Evolutionary conservation across 1,139 yeast genomes (phyloP).

Genomic region (Kodamaea ohmeri): DNA sequence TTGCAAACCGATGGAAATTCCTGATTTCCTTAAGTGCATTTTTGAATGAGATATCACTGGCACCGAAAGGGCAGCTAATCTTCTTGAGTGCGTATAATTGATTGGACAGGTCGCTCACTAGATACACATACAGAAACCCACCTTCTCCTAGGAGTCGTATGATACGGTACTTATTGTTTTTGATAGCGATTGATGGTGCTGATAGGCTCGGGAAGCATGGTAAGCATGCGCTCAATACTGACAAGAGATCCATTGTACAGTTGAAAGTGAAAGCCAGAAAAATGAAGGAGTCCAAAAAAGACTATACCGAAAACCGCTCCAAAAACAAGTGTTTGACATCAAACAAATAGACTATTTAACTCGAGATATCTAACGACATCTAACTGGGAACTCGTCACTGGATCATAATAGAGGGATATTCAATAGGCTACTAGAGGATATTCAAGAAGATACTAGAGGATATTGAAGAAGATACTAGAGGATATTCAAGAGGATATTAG

Average conservation of each 20-base stretch:
- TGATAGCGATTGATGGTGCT: conserved; percentile 50
- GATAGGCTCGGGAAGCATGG: conserved; percentile 44
- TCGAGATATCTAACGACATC: too few species aligned
- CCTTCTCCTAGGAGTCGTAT: conserved; percentile 80
- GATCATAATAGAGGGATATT: too few species aligned
- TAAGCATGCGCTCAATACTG: conserved; percentile 31
- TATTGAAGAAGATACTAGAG: too few species aligned
- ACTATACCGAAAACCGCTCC: not conserved
- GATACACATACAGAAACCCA: conserved; percentile 85
- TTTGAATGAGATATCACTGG: conserved; percentile 56
- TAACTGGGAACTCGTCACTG: too few species aligned
- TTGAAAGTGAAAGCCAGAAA: not conserved
- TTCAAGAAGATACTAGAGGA: too few species aligned
- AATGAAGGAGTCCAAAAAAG: not conserved
- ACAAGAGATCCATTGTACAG: conserved; percentile 11
- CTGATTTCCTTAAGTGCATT: conserved; percentile 75
- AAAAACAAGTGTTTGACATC: too few species aligned
- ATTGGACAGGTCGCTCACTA: conserved; percentile 52
- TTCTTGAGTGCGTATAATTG: conserved; percentile 72
- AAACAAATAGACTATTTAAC: too few species aligned
- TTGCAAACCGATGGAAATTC: conserved; percentile 65
- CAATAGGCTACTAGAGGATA: too few species aligned
- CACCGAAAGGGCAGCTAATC: conserved; percentile 84
- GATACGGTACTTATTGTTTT: conserved; percentile 53
- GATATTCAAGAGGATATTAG: too few species aligned